These are phyloP conservation scores for Papiliotrema nemorosa DNA, from an alignment of 1,284 basidiomycete genomes.

Conservation along the genomic window DNA sequence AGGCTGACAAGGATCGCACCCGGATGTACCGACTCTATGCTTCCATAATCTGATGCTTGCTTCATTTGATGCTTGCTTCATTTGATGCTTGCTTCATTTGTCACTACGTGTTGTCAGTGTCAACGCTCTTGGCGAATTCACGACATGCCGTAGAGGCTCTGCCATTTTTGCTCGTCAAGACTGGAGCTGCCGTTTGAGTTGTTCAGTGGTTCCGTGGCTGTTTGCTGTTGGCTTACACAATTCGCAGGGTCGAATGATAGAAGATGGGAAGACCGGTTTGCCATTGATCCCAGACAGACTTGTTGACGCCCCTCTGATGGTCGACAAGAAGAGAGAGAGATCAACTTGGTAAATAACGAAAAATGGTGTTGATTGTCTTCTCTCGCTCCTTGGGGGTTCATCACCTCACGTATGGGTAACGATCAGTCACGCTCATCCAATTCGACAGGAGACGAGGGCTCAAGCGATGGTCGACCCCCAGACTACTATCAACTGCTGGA, in stretches of 20 bases:
- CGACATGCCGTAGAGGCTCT: too few relatives aligned
- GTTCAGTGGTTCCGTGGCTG: not conserved
- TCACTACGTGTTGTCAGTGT: too few relatives aligned
- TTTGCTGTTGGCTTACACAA: too few relatives aligned
- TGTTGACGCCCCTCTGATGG: not conserved
- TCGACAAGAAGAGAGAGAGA: too few relatives aligned
- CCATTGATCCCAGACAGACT: not conserved
- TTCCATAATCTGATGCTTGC: conserved; percentile 33
- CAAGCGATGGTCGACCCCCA: conserved; percentile 20
- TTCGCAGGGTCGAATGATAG: too few relatives aligned
- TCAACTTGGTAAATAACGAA: too few relatives aligned
- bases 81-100: too few relatives aligned
- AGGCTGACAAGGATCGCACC: too few relatives aligned
- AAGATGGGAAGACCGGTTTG: not conserved
- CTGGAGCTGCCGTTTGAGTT: conserved; percentile 14
- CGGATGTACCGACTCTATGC: conserved; percentile 30
- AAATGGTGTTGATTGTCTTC: too few relatives aligned
- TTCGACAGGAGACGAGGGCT: conserved; percentile 1
- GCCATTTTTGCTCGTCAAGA: conserved; percentile 18
- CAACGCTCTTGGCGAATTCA: too few relatives aligned
- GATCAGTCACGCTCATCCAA: conserved; percentile 35
- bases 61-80: conserved; percentile 39
- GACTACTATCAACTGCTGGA: conserved; percentile 80
- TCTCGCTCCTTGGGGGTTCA: too few relatives aligned
- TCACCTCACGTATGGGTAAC: conserved; percentile 33